Evolutionary conservation across 1,284 basidiomycete genomes (phyloP).

Genomic region (Rhodotorula mucilaginosa): DNA sequence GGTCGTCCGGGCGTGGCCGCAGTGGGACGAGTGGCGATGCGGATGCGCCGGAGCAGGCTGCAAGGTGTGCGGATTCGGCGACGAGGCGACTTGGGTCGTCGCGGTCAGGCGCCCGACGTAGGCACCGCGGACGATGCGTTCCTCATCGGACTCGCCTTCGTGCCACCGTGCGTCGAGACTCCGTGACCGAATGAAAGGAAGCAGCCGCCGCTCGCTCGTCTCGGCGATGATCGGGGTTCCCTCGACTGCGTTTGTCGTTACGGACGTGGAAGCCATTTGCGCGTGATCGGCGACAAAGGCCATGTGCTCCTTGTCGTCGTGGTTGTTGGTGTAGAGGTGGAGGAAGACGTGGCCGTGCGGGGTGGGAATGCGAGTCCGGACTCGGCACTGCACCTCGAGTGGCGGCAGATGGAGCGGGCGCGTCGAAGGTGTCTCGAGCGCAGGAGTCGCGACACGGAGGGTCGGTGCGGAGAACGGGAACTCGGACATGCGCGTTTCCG

Average conservation of each 20-base stretch:
- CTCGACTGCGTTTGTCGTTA: constrained; percentile 51
- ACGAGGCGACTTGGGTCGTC: constrained; percentile 59
- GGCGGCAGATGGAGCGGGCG: constrained; percentile 19
- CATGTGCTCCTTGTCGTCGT: constrained; percentile 91
- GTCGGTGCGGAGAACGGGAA: constrained; percentile 13
- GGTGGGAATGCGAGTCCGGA: constrained; percentile 93
- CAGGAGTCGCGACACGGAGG: constrained; percentile 4
- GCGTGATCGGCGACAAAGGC: constrained; percentile 91
- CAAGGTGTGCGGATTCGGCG: constrained; percentile 44
- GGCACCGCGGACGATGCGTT: constrained; percentile 88
- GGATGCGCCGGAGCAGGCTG: not conserved
- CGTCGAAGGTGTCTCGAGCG: not conserved
- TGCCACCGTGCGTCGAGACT: constrained; percentile 84
- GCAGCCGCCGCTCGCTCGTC: constrained; percentile 44
- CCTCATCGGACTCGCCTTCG: constrained; percentile 84
- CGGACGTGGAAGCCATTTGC: constrained; percentile 55
- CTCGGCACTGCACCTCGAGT: constrained; percentile 78
- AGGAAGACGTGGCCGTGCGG: constrained; percentile 91
- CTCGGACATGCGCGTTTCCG: not conserved
- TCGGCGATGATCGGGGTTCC: constrained; percentile 46
- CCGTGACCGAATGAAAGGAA: constrained; percentile 67
- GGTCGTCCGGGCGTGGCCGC: constrained; percentile 3
- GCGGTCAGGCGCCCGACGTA: constrained; percentile 80
- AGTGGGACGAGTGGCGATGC: not conserved
- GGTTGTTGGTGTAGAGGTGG: constrained; percentile 87